Evolutionary conservation across 805 yeast species (phyloP).

Genomic region (Candida alai): DNA sequence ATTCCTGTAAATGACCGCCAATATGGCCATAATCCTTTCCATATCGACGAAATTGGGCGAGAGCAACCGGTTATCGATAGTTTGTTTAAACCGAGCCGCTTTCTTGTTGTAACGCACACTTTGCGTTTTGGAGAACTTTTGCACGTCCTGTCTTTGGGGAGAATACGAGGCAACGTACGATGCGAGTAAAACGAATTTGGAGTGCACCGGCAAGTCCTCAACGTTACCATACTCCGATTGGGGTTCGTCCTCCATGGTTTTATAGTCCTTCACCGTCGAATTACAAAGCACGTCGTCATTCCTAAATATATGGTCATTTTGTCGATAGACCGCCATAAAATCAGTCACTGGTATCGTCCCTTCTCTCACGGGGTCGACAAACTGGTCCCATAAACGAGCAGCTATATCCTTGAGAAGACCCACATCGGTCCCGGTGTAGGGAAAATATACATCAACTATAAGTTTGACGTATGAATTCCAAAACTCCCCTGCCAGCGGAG

Average conservation of each 20-base stretch:
- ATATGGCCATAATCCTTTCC: constrained; percentile 77
- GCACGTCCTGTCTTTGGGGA: constrained; percentile 65
- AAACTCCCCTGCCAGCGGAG: constrained; percentile 19
- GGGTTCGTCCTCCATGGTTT: constrained; percentile 19
- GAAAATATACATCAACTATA: constrained; percentile 42
- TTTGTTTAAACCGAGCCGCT: constrained; percentile 27
- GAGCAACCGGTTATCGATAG: constrained; percentile 56
- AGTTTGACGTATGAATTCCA: constrained; percentile 43
- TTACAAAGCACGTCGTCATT: constrained; percentile 30
- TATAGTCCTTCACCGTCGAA: constrained; percentile 25
- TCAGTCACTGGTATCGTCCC: constrained; percentile 23
- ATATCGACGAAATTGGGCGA: constrained; percentile 73
- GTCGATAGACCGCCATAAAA: constrained; percentile 33
- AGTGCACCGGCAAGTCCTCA: constrained; percentile 51
- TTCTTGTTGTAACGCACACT: constrained; percentile 31
- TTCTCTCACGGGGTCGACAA: constrained; percentile 22
- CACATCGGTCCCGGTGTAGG: constrained; percentile 44
- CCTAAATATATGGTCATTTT: constrained; percentile 23
- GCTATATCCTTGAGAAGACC: constrained; percentile 30
- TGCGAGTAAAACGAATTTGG: constrained; percentile 74
- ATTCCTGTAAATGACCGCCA: constrained; percentile 60
- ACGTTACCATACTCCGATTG: constrained; percentile 16
- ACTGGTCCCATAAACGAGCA: constrained; percentile 30
- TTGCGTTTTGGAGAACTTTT: constrained; percentile 60
- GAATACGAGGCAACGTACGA: constrained; percentile 80